Evolutionary conservation across 2,329 filamentous ascomycete species (phyloP).

Genomic region (Xylariaceae sp.): DNA sequence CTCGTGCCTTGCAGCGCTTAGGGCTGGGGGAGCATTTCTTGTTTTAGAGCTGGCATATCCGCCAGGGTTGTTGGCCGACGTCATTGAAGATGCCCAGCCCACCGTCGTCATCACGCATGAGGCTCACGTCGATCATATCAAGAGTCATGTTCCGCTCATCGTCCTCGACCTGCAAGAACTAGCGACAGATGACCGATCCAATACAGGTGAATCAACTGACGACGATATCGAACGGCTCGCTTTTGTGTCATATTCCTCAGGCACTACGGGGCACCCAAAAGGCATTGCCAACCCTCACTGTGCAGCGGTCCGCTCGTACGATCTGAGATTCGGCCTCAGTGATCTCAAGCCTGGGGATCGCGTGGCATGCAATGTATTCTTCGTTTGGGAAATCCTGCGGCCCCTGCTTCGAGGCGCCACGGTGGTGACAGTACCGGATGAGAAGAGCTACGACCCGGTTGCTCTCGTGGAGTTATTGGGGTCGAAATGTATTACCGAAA

Average conservation of each 20-base stretch:
- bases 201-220: conserved; percentile 39
- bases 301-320: conserved; percentile 67
- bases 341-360: conserved; percentile 67
- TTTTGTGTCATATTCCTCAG: conserved; percentile 77
- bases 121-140: conserved; percentile 60
- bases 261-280: conserved; percentile 70
- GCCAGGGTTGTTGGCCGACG: conserved; percentile 65
- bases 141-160: conserved; percentile 57
- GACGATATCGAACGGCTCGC: conserved; percentile 67
- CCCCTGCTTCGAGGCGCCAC: conserved; percentile 71
- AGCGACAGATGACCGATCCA: conserved; percentile 23
- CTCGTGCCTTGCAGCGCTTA: conserved; percentile 69
- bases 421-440: conserved; percentile 68
- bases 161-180: conserved; percentile 50
- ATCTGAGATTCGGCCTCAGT: conserved; percentile 63
- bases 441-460: conserved; percentile 70
- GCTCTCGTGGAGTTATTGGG: conserved; percentile 66
- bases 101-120: conserved; percentile 63
- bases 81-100: conserved; percentile 69
- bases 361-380: conserved; percentile 84
- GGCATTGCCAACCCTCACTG: conserved; percentile 75
- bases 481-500: conserved; percentile 65
- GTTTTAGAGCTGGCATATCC: conserved; percentile 77
- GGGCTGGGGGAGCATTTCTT: conserved; percentile 73
- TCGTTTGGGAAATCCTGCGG: conserved; percentile 78